Base-by-base conservation (phyloP, 176 grass and related monocot genomes). In the Thalia dealbata region DNA sequence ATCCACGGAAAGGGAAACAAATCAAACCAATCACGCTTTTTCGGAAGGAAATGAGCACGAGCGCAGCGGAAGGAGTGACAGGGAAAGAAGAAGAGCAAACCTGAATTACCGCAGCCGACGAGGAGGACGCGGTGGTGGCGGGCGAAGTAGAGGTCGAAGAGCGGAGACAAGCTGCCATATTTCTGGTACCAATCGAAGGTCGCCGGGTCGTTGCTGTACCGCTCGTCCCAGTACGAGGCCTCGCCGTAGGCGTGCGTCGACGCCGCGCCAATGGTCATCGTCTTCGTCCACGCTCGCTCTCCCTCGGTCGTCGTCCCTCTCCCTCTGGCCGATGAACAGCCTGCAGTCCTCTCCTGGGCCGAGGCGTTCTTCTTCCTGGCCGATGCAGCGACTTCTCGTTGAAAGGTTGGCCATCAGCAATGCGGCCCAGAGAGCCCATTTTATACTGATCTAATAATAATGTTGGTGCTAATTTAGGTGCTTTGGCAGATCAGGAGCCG, bases 101-200 rank as follows among this genome's bases (percentile, higher is more conserved):
- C 86, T 68, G 93, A 97, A 76, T 97, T 97, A 42, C 93, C 93
- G 70, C 93, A 97, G 12, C 93, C 93, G 61, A 81, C 93, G 78
- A 97, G 82, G 76, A 97, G 87, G 54, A 92, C 55, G 26, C 87
- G 85, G 30, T 91, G 87, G 52, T 80, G 74, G 52, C 71, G 78
- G 38, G 64, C 67, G 69, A 86, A 51, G 78, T 92, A 86, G 82
- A 88, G 76, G 32, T 82, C 65, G 61, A 97, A 85, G 74, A 97
- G 82, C 18, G 93, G 89, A 52, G 86, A 70, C 51, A 97, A 82
- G n/a, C 89, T 81, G 26, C 81, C 46, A 76, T 97, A 90, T 75
- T 92, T 92, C 90, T 92, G 93, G 87, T 97, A 97, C 93, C 93
- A 97, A 76, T 90, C 93, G 87, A 92, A 97, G 29, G 89, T 80